These are phyloP conservation scores for Trichoderma orchidacearum DNA, from an alignment of 495 filamentous ascomycete species.

Conservation along the genomic window DNA sequence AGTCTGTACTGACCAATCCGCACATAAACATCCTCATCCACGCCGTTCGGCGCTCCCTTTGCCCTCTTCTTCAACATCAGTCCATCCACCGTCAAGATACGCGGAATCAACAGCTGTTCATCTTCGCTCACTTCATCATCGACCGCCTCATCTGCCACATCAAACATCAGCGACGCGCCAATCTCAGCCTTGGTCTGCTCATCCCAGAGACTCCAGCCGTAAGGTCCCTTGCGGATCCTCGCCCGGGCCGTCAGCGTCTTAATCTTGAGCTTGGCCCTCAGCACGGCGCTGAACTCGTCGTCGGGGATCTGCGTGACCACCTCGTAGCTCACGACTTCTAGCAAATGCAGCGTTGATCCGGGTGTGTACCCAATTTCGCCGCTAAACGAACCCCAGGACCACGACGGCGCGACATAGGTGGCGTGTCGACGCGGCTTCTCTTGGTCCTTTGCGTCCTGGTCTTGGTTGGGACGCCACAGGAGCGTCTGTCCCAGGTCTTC, in stretches of 20 bases:
- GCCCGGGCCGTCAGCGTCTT: background rate
- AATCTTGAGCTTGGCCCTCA: background rate
- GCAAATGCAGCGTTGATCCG: background rate
- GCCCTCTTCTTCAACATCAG: background rate
- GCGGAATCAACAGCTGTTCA: background rate
- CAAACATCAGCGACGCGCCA: background rate
- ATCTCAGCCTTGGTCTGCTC: background rate
- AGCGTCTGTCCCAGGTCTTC: background rate
- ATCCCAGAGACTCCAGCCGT: background rate
- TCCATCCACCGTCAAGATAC: background rate
- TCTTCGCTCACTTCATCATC: background rate
- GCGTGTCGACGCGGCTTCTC: background rate
- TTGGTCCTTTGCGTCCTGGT: background rate
- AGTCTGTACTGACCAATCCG: background rate
- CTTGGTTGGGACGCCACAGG: background rate
- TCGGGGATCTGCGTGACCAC: background rate
- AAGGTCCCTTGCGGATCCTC: background rate
- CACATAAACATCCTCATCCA: background rate
- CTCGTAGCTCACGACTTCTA: background rate
- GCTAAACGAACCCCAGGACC: background rate
- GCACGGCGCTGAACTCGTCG: background rate
- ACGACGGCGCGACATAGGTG: background rate
- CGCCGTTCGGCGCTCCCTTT: background rate
- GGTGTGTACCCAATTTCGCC: background rate
- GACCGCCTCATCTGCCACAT: background rate